phyloP scores from a whole-genome alignment of 352 stramenopile species.

The Pythium phragmitis region DNA sequence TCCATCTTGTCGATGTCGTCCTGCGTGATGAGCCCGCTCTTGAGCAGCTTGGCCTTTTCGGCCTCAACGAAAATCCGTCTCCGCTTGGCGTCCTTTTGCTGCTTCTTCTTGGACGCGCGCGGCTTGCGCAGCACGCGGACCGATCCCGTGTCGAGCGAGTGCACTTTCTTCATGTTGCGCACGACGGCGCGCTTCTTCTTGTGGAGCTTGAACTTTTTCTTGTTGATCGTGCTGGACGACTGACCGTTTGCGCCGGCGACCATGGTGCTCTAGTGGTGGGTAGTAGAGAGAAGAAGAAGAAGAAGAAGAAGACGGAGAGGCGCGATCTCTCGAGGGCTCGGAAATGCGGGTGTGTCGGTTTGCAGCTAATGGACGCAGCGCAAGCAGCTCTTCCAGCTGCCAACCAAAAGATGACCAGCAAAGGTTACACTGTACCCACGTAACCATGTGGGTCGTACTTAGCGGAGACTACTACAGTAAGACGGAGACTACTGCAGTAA shows the following conservation, averaged over 20 bases:
- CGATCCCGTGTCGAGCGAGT: slow-evolving; percentile 52
- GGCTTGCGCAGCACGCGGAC: slow-evolving; percentile 60
- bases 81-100: slow-evolving; percentile 81
- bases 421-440: background rate
- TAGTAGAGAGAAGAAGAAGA: background rate
- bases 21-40: slow-evolving; percentile 74
- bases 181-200: slow-evolving; percentile 80
- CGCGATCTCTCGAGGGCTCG: background rate
- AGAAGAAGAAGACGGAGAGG: background rate
- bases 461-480: background rate
- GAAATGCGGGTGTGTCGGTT: slow-evolving; percentile 12
- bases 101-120: slow-evolving; percentile 84
- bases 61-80: slow-evolving; percentile 62
- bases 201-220: slow-evolving; percentile 86
- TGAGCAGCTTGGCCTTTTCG: slow-evolving; percentile 79
- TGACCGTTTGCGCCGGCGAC: slow-evolving; percentile 54
- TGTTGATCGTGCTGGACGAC: slow-evolving; percentile 79
- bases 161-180: slow-evolving; percentile 83
- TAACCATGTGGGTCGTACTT: slow-evolving; percentile 22
- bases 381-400: slow-evolving; percentile 22
- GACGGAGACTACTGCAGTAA: background rate
- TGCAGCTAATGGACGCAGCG: background rate
- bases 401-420: slow-evolving; percentile 31
- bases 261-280: slow-evolving; percentile 7
- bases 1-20: slow-evolving; percentile 85